phyloP scores from a whole-genome alignment of 257 asterid species.

The Perilla frutescens region DNA sequence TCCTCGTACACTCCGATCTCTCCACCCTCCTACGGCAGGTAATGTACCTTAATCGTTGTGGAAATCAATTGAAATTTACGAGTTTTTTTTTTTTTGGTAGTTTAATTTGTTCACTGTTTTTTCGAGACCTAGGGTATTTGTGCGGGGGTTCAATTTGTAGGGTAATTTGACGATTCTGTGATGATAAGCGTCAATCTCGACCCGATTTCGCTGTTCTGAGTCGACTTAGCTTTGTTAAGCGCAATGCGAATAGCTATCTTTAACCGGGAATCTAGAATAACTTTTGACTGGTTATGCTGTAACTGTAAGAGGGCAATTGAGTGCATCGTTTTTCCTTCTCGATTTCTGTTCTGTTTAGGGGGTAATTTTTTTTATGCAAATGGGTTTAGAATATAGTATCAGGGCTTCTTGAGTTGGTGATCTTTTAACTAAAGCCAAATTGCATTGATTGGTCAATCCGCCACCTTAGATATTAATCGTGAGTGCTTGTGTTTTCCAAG shows the following conservation, averaged over 20 bases:
- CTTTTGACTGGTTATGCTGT: not conserved
- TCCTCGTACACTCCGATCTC: slow-evolving; percentile 71
- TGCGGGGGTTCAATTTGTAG: not conserved
- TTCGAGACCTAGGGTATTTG: slow-evolving; percentile 30
- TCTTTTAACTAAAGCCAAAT: not conserved
- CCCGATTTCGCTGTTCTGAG: slow-evolving; percentile 13
- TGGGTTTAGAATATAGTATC: not conserved
- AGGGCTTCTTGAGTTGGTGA: not conserved
- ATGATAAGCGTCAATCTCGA: not conserved
- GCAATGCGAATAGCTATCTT: not conserved
- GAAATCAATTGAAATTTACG: not conserved
- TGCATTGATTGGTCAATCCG: not conserved
- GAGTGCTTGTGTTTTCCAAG: not conserved
- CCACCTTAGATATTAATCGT: not conserved
- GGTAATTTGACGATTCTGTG: slow-evolving; percentile 28
- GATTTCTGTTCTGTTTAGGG: not conserved
- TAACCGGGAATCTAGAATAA: not conserved
- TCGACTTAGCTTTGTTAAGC: slow-evolving; percentile 7
- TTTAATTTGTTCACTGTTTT: not conserved
- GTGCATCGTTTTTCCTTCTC: not conserved
- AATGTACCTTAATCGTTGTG: not conserved
- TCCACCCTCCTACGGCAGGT: slow-evolving; percentile 71
- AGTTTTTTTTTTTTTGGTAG: not conserved
- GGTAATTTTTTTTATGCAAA: not conserved
- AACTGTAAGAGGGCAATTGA: slow-evolving; percentile 9